phyloP scores from a whole-genome alignment of 2,329 filamentous ascomycete genomes.

The Claviceps spartinae region DNA sequence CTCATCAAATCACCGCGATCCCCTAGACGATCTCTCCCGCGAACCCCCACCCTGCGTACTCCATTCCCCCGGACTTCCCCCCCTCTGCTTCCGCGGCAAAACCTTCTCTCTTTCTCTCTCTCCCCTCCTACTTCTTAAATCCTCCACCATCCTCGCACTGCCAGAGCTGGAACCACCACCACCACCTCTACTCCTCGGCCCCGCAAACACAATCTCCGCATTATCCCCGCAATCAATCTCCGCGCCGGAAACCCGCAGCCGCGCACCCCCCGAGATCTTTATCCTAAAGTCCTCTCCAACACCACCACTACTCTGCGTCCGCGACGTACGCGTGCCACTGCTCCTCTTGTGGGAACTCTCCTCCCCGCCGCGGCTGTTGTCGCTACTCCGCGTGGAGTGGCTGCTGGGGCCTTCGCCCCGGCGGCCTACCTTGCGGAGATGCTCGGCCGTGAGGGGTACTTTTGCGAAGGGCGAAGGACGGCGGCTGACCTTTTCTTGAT shows the following conservation, averaged over 20 bases:
- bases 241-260: constrained; percentile 40
- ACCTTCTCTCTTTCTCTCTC: too few relatives aligned
- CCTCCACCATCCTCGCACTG: constrained; percentile 33
- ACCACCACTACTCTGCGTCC: constrained; percentile 13
- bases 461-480: constrained; percentile 15
- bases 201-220: constrained; percentile 44
- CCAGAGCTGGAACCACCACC: constrained; percentile 35
- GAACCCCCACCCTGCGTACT: too few relatives aligned
- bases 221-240: constrained; percentile 46
- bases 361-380: constrained; percentile 46
- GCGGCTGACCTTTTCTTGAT: constrained; percentile 40
- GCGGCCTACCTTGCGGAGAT: constrained; percentile 36
- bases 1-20: too few relatives aligned
- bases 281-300: constrained; percentile 43
- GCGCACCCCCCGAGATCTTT: constrained; percentile 41
- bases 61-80: too few relatives aligned
- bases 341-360: constrained; percentile 51
- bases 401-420: constrained; percentile 34
- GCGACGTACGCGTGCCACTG: constrained; percentile 41
- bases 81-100: too few relatives aligned
- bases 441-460: constrained; percentile 41
- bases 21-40: too few relatives aligned
- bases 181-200: constrained; percentile 9
- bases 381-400: constrained; percentile 43
- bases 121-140: constrained; percentile 13